A percentile compares a stretch with the other conserved stretches of the same genome.
Conservation (phyloP, 202 grass and related monocot species). For the Setaria italica region DNA sequence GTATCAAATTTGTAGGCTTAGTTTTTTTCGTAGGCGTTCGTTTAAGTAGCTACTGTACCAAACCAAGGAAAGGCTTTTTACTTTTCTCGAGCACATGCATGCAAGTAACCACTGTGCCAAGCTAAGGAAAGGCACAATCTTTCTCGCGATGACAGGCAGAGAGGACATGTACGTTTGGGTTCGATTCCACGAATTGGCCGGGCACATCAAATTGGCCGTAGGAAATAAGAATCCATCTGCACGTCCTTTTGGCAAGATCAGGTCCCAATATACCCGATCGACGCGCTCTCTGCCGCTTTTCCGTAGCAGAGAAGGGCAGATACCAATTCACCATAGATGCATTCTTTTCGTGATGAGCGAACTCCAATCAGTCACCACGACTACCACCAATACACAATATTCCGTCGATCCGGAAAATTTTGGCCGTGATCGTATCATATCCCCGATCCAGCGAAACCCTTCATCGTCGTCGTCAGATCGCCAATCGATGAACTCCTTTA, state of each 20-base stretch:
- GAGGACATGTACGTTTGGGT: background rate
- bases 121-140: background rate
- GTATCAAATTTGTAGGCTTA: too few relatives aligned
- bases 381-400: background rate
- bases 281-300: background rate
- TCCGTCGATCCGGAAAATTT: too few relatives aligned
- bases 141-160: background rate
- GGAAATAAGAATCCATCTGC: conserved; percentile 1
- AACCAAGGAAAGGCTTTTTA: too few relatives aligned
- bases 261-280: conserved; percentile 25
- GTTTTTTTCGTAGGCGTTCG: too few relatives aligned
- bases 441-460: background rate
- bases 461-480: background rate
- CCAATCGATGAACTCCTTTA: background rate
- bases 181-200: conserved; percentile 24
- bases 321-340: conserved; percentile 4
- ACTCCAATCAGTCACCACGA: background rate
- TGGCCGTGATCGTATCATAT: conserved; percentile 41
- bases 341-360: background rate
- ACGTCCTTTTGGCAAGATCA: conserved; percentile 16
- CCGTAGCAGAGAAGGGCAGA: background rate
- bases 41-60: too few relatives aligned
- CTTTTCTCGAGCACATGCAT: background rate
- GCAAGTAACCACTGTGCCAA: background rate
- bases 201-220: conserved; percentile 11